These are phyloP conservation scores for Trapa bicornis DNA, from an alignment of 345 rosid genomes.

Conservation along the genomic window DNA sequence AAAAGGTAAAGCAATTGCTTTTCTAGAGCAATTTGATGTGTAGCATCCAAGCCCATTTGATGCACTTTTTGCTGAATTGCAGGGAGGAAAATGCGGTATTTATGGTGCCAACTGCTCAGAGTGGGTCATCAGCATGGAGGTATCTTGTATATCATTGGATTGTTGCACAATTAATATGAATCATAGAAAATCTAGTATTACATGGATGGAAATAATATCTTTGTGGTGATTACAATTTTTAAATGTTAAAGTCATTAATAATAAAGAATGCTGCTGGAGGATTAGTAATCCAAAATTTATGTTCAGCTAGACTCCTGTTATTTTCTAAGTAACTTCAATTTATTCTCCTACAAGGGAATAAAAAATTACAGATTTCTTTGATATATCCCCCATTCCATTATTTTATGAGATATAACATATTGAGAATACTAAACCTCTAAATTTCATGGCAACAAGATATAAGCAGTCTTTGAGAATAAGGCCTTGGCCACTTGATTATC, in stretches of 20 bases:
- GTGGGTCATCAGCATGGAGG: constrained; percentile 99
- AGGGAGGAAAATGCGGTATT: constrained; percentile 87
- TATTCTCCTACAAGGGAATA: background rate
- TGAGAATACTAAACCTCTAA: background rate
- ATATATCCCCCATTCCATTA: background rate
- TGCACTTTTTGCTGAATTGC: constrained; percentile 10
- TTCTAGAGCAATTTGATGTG: background rate
- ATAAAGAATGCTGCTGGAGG: constrained; percentile 2
- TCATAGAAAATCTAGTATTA: background rate
- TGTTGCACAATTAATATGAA: background rate
- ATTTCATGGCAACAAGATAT: background rate
- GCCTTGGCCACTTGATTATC: background rate
- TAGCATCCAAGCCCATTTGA: background rate
- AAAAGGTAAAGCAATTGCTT: constrained; percentile 35
- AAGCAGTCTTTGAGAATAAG: background rate
- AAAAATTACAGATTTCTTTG: background rate
- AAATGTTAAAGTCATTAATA: background rate
- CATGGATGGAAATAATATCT: background rate
- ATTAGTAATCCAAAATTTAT: constrained; percentile 1
- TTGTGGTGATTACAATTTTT: background rate
- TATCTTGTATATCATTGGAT: constrained; percentile 12
- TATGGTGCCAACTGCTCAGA: constrained; percentile 80
- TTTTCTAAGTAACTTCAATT: background rate
- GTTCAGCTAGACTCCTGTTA: background rate
- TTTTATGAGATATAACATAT: background rate